Percentiles rank a stretch among this genome's conserved stretches.
Conservation (phyloP, 2,329 filamentous ascomycete genomes). For the Aciculosporium take region DNA sequence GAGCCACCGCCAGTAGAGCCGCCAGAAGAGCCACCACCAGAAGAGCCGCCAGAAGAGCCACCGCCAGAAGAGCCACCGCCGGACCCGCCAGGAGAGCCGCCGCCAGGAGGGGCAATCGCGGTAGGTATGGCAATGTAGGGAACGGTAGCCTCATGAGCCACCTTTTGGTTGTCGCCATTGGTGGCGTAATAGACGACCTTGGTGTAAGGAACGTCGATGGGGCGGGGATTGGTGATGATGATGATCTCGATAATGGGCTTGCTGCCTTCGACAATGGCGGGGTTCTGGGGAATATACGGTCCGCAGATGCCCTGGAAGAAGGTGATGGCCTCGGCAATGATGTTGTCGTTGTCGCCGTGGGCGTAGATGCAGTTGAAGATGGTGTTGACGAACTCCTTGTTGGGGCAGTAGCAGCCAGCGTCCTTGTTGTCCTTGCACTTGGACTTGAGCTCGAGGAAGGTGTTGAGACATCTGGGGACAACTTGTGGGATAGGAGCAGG, state of each 20-base stretch:
- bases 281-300: conserved; percentile 57
- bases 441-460: conserved; percentile 57
- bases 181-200: conserved; percentile 33
- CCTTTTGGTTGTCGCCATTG: conserved; percentile 33
- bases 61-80: not conserved
- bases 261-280: conserved; percentile 68
- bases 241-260: conserved; percentile 49
- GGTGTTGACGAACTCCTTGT: conserved; percentile 57
- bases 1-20: not conserved
- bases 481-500: conserved; percentile 46
- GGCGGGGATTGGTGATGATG: conserved; percentile 37
- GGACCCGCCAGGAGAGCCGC: not conserved
- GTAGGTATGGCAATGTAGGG: conserved; percentile 38
- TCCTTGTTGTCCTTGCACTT: conserved; percentile 78
- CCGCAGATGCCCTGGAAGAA: conserved; percentile 92
- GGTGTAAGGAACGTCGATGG: conserved; percentile 34
- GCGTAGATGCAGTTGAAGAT: conserved; percentile 72
- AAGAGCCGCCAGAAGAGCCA: not conserved
- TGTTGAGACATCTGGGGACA: conserved; percentile 82
- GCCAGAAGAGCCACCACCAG: not conserved
- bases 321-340: conserved; percentile 56
- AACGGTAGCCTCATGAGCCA: conserved; percentile 37
- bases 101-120: conserved; percentile 7
- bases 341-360: conserved; percentile 51
- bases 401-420: conserved; percentile 73